A percentile compares a stretch with the other conserved stretches of the same genome.
Conservation (phyloP, 1,284 basidiomycete genomes). For the Ustilago tritici region DNA sequence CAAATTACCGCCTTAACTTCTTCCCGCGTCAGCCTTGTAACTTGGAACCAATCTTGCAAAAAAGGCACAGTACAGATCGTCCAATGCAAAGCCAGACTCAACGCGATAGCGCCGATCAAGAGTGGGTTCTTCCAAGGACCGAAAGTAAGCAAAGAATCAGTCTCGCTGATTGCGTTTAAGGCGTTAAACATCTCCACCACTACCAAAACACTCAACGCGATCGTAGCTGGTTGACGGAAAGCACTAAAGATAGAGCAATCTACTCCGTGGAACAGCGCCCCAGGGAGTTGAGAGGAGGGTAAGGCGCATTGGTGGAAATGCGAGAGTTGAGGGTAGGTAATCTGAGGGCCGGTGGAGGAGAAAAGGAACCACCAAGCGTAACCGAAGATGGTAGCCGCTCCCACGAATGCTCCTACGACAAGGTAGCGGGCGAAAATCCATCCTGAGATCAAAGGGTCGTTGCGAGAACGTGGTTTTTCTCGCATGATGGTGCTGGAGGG, state of each 20-base stretch:
- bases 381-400: slow-evolving; percentile 92
- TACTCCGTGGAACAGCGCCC: slow-evolving; percentile 81
- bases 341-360: slow-evolving; percentile 89
- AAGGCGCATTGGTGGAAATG: slow-evolving; percentile 76
- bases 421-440: slow-evolving; percentile 98
- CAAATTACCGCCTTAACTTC: slow-evolving; percentile 96
- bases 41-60: slow-evolving; percentile 76
- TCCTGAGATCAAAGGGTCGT: slow-evolving; percentile 88
- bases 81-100: slow-evolving; percentile 92
- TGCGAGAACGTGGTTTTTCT: slow-evolving; percentile 85
- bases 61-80: slow-evolving; percentile 82
- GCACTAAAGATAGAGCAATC: slow-evolving; percentile 93
- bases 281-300: slow-evolving; percentile 3
- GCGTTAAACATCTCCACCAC: slow-evolving; percentile 99
- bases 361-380: slow-evolving; percentile 99
- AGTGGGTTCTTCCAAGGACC: slow-evolving; percentile 94
- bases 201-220: slow-evolving; percentile 93
- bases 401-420: slow-evolving; percentile 92
- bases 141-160: slow-evolving; percentile 87
- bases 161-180: slow-evolving; percentile 98
- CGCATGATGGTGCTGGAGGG: slow-evolving; percentile 92
- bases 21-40: slow-evolving; percentile 86
- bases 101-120: slow-evolving; percentile 76
- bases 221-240: slow-evolving; percentile 85
- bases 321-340: slow-evolving; percentile 90